Evolutionary conservation across 2,329 filamentous ascomycete genomes (phyloP), one percentile per base, ranked within the genome.

Genomic region (Hypoxylon sp.): DNA sequence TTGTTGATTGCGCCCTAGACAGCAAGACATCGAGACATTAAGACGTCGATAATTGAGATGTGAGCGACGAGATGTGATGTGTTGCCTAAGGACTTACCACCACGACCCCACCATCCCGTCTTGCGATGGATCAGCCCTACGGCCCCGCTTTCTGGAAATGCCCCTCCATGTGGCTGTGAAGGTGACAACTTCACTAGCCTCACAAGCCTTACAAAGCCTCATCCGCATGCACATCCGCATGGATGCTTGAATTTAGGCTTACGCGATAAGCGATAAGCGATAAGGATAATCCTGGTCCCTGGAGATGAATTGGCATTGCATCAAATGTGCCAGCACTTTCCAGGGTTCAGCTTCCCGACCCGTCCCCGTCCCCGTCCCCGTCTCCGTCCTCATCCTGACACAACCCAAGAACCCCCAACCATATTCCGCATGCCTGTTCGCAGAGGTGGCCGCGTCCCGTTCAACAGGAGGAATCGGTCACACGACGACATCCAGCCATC

Each of bases 201-300:
- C 17, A 33, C 31, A 44, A 3, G 10, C 40, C 25, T 27, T 5
- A 27, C 25, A 27, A 22, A 22, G 56, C 44, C 50, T 51, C 50
- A 31, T 27, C 31, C 27, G 31, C 20, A 20, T 20, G 20, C 20
- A 6, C 42, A 27, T 27, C 6, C n/a, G 44, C 25, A 35, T 35
- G 31, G 33, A 11, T 37, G 33, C 20, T 20, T 37, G 13, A 13
- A n/a, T 37, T 37, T 37, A 37, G n/a, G 35, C 25, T 33, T 17
- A 35, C 65, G 61, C 65, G 65, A 68, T 68, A 68, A 40, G 61
- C 65, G 65, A 68, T 68, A 68, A 40, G 46, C n/a, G 55, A 64
- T 65, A 56, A 55, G 51, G 30, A 37, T 20, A 57, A 63, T 60
- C 64, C 60, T 33, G 42, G 59, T 59, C 60, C 55, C 49, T 57